Conservation (phyloP, 768 basidiomycete species). For the Hypsizygus marmoreus region DNA sequence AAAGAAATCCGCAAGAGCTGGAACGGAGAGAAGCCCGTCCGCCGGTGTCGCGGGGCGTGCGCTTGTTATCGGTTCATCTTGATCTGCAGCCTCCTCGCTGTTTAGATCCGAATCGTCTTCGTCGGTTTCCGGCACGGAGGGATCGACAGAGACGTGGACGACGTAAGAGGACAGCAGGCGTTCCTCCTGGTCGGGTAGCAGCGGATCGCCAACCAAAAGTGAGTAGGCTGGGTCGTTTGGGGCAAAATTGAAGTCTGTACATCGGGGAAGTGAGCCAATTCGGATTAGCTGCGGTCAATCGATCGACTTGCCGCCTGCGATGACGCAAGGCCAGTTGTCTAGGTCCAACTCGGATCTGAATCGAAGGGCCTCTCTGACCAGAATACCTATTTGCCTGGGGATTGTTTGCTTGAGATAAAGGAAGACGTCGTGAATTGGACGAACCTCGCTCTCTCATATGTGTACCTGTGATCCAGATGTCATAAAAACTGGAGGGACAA, state of each 20-base stretch:
- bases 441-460: constrained; percentile 82
- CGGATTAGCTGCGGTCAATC: too few relatives aligned
- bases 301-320: constrained; percentile 74
- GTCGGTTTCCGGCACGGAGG: constrained; percentile 40
- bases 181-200: constrained; percentile 57
- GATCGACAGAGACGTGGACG: constrained; percentile 71
- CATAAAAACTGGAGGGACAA: not conserved
- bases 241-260: constrained; percentile 84
- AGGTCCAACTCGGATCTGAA: constrained; percentile 52
- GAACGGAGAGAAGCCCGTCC: constrained; percentile 70
- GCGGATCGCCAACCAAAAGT: constrained; percentile 61
- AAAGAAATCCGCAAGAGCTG: constrained; percentile 58
- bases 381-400: constrained; percentile 75
- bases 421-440: not conserved
- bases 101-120: constrained; percentile 37
- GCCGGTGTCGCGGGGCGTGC: constrained; percentile 57
- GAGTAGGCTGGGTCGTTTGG: constrained; percentile 85
- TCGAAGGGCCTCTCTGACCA: constrained; percentile 61
- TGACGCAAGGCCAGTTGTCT: constrained; percentile 72
- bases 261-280: too few relatives aligned
- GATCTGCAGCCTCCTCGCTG: constrained; percentile 57
- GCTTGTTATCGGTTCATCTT: constrained; percentile 72
- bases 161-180: constrained; percentile 64
- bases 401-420: not conserved
- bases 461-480: constrained; percentile 48